A percentile compares a stretch with the other conserved stretches of the same genome.
Conservation (phyloP, 129 eudicot species). For the Glebionis coronaria region DNA sequence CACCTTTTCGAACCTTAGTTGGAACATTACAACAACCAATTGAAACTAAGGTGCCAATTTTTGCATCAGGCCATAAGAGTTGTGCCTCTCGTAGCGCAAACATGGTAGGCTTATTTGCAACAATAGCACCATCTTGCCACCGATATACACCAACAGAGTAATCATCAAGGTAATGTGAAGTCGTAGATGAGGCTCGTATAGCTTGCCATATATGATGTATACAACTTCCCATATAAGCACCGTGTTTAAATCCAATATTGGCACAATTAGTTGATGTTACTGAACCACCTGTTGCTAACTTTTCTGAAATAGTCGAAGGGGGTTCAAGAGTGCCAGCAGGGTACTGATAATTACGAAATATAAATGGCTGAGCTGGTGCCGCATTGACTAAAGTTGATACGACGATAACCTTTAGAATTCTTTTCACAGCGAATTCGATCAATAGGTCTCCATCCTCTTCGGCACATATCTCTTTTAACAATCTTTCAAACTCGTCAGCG, state of each 20-base stretch:
- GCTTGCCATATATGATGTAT: no score
- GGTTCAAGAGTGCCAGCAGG: no score
- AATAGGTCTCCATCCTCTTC: constrained; percentile 97
- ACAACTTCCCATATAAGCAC: no score
- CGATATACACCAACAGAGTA: constrained; percentile 32
- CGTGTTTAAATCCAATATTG: no score
- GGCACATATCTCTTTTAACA: constrained; percentile 91
- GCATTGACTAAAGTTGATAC: constrained; percentile 30
- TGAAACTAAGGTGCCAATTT: constrained; percentile 84
- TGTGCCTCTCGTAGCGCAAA: constrained; percentile 95
- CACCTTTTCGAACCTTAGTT: constrained; percentile 38
- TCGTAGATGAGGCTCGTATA: no score
- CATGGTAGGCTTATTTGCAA: constrained; percentile 92
- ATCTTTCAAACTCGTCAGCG: constrained; percentile 28
- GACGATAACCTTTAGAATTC: constrained; percentile 80
- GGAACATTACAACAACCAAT: constrained; percentile 91
- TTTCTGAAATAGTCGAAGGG: no score
- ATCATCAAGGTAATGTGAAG: no score
- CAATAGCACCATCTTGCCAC: constrained; percentile 99
- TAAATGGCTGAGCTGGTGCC: no score
- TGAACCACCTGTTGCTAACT: no score
- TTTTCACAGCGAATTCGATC: constrained; percentile 82
- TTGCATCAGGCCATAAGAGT: constrained; percentile 92
- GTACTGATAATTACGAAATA: no score
- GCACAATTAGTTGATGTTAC: no score